Evolutionary conservation across 1,284 basidiomycete genomes (phyloP), one percentile per base, ranked within the genome.

Genomic region (Hemileia vastatrix): DNA sequence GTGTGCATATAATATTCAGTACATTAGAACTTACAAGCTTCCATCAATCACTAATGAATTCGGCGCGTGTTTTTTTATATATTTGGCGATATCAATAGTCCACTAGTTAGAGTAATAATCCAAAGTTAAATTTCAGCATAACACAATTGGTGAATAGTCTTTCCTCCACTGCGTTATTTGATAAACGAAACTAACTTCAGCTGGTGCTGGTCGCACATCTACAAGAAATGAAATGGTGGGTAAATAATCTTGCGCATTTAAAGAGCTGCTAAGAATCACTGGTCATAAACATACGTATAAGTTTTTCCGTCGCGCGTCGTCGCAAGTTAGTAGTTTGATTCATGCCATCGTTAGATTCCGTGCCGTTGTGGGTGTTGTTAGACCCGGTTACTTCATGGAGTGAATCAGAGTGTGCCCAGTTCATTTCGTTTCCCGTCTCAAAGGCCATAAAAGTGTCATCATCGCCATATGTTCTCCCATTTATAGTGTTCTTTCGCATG

Each of bases 361-460:
- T 50, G 48, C 6, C 8, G 5, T 21, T 23, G 21, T 15, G 21
- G 4, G 48, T 18, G 21, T 27, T 50, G 21, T 11, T 19, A 4
- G 19, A 24, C 23, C 23, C 19, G 23, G 23, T 27, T 4, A 50
- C 24, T 21, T 36, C 23, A n/a, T n/a, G n/a, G n/a, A n/a, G n/a
- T n/a, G n/a, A n/a, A n/a, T n/a, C n/a, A n/a, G n/a, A n/a, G n/a
- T n/a, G n/a, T 43, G 18, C 32, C 60, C 58, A 54, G n/a, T 48
- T 62, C 53, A 62, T 36, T 48, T 62, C 60, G 36, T 62, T 62
- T 43, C 60, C 60, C 6, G 60, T 62, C 33, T 62, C 60, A 23
- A 62, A 55, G 18, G 60, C 60, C 21, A 62, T 43, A 44, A 62
- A 54, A 21, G 60, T 62, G n/a, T 62, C 47, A 33, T 62, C 60